Evolutionary conservation across 1,284 basidiomycete species (phyloP).

Genomic region (Malassezia slooffiae): DNA sequence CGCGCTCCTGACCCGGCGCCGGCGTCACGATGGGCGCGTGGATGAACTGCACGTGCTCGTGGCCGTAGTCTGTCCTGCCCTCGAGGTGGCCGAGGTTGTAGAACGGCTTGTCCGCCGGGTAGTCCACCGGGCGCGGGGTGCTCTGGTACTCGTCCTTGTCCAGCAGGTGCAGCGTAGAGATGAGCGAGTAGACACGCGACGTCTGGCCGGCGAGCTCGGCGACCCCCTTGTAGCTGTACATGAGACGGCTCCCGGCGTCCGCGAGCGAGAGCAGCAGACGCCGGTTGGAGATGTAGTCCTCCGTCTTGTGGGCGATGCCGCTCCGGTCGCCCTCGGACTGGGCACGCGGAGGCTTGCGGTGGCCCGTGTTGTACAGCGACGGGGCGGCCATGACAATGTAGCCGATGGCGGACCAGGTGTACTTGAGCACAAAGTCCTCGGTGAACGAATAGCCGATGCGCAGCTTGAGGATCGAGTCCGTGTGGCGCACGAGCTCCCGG

Average conservation of each 20-base stretch:
- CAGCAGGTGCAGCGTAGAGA: constrained; percentile 65
- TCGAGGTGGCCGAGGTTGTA: constrained; percentile 46
- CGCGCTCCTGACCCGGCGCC: constrained; percentile 51
- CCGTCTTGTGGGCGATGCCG: constrained; percentile 55
- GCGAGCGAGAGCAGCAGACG: constrained; percentile 80
- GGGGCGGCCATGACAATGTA: constrained; percentile 44
- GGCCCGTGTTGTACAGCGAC: too few relatives aligned
- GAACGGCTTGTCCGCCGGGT: constrained; percentile 32
- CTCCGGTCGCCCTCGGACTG: constrained; percentile 26
- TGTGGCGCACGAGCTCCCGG: constrained; percentile 68
- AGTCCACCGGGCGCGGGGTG: constrained; percentile 31
- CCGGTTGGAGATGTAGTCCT: constrained; percentile 73
- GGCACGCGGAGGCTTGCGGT: too few relatives aligned
- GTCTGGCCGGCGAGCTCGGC: constrained; percentile 87
- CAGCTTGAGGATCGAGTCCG: constrained; percentile 84
- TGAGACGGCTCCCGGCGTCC: constrained; percentile 82
- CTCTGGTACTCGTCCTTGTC: constrained; percentile 40
- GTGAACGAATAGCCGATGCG: constrained; percentile 43
- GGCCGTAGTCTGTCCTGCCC: constrained; percentile 36
- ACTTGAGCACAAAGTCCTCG: constrained; percentile 46
- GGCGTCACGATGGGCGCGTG: constrained; percentile 65
- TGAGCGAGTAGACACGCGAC: constrained; percentile 72
- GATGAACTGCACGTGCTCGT: constrained; percentile 25
- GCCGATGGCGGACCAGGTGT: constrained; percentile 44
- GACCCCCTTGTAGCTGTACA: constrained; percentile 74